Evolutionary conservation across 305 asterid species (phyloP).

Genomic region (Fraxinus greggii): DNA sequence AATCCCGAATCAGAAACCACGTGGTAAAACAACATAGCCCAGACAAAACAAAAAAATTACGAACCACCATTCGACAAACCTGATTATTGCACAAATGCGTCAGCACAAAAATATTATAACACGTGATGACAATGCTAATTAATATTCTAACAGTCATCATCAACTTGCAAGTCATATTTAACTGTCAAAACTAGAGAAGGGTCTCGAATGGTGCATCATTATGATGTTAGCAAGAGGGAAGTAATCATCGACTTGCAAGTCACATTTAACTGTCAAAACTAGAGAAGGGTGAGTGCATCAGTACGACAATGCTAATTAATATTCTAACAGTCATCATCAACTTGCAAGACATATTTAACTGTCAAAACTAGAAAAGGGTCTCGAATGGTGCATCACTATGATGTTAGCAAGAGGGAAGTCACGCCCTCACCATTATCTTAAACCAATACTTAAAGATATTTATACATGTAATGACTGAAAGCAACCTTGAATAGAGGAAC

Average conservation of each 20-base stretch:
- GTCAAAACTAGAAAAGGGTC: not conserved
- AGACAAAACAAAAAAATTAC: constrained; percentile 13
- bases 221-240: not conserved
- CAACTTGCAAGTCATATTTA: not conserved
- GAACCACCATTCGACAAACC: constrained; percentile 10
- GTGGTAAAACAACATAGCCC: constrained; percentile 5
- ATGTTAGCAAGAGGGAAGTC: not conserved
- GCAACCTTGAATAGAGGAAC: not conserved
- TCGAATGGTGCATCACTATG: not conserved
- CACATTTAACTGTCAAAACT: too few relatives aligned
- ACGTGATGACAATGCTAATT: not conserved
- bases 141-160: constrained; percentile 13
- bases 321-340: constrained; percentile 13
- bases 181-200: constrained; percentile 3
- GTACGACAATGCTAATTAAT: not conserved
- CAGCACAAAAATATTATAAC: not conserved
- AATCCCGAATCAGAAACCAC: constrained; percentile 1
- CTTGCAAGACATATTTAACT: not conserved
- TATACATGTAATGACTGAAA: not conserved
- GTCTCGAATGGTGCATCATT: not conserved
- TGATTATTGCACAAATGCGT: not conserved
- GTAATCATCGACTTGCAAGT: too few relatives aligned
- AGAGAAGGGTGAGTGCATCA: too few relatives aligned
- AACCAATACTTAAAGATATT: not conserved
- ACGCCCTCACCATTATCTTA: not conserved